Base-by-base conservation (phyloP, 768 basidiomycete genomes). In the Suillus subaureus region DNA sequence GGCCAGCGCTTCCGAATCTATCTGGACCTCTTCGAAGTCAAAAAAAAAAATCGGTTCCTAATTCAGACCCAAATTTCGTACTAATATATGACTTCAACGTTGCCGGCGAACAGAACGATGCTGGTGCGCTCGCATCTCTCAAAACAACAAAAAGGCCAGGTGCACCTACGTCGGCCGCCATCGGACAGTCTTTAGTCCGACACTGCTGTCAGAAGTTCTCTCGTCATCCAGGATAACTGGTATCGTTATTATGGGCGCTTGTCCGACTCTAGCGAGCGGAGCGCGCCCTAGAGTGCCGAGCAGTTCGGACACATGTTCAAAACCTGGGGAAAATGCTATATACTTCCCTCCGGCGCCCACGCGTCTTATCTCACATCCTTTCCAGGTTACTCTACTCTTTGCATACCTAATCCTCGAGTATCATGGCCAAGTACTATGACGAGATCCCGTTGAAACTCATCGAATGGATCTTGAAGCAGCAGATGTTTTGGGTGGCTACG, bases 401-500 rank as follows among this genome's bases (percentile, higher is more conserved):
- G 5, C 23, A 23, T 26, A 8, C 37, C 35, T 23, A 26, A 9
- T 54, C 5, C 28, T 54, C 28, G 51, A 28, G 16, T 15, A 15
- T 58, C 45, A 91, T 91, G 89, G 88, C 81, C 51, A 79, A 85
- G 63, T 85, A 81, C 71, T 84, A 82, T 68, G 82, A 87, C 65
- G 79, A 83, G 56, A 86, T 91, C 11, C 85, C 89, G 0, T 77
- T 79, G 7, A 79, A 83, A 62, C 77, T 86, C 26, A 70, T 84
- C 28, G 76, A 80, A 62, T 91, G 88, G 89, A 83, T 90, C 12
- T 66, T 77, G 28, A 79, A 83, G 65, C 89, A 91, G 73, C 81
- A 89, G 62, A 78, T 91, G 65, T 91, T 91, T 73, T 91, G 88
- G 85, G 89, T 92, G 13, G 89, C 87, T 0, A 85, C 87, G 2